Percentiles rank a stretch among this genome's conserved stretches.
phyloP scores from a whole-genome alignment of 192 early-diverging fungal species.

The Globomyces pollinis-pini region DNA sequence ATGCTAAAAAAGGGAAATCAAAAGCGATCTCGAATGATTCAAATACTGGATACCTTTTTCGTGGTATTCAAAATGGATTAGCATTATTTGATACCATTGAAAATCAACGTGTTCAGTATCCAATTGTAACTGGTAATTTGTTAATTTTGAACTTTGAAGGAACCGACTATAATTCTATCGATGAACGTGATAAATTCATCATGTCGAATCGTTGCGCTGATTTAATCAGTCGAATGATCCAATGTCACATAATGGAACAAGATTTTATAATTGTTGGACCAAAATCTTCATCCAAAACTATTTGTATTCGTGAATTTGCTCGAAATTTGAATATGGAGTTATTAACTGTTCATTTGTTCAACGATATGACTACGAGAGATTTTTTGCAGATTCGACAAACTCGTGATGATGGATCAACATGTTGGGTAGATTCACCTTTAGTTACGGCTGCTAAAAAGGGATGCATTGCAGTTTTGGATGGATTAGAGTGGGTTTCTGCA shows the following conservation, averaged over 20 bases:
- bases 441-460: slow-evolving; percentile 68
- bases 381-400: slow-evolving; percentile 69
- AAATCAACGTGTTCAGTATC: background rate
- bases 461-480: slow-evolving; percentile 65
- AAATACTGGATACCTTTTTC: background rate
- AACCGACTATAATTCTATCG: background rate
- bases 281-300: slow-evolving; percentile 69
- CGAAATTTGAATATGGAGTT: slow-evolving; percentile 48
- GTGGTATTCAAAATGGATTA: background rate
- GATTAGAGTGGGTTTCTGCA: slow-evolving; percentile 60
- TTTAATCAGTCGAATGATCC: slow-evolving; percentile 37
- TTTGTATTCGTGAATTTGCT: slow-evolving; percentile 55
- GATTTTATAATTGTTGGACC: slow-evolving; percentile 69
- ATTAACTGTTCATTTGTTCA: slow-evolving; percentile 67
- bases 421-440: slow-evolving; percentile 66
- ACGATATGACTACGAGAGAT: slow-evolving; percentile 76
- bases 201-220: slow-evolving; percentile 24
- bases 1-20: background rate
- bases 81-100: background rate
- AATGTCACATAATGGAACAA: slow-evolving; percentile 2
- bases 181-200: background rate
- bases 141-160: background rate
- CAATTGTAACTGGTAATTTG: background rate
- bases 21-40: background rate
- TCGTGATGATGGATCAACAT: slow-evolving; percentile 59